phyloP scores from a whole-genome alignment of 257 asterid species.

The Euphrasia confusa region DNA sequence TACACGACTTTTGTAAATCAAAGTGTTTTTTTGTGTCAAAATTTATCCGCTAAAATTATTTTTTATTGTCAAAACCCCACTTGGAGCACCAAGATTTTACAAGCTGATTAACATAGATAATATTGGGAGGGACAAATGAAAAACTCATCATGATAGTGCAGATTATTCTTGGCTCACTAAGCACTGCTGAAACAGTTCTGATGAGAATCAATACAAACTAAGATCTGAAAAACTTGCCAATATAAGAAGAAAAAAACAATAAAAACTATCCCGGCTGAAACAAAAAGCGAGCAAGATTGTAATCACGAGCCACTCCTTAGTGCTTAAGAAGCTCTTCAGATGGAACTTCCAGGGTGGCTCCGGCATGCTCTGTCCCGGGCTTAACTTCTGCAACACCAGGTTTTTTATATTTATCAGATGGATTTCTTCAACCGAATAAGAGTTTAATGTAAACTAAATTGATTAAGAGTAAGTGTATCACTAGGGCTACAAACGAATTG shows the following conservation, averaged over 20 bases:
- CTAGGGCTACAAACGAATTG: no score
- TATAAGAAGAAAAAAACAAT: background rate
- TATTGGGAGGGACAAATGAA: no score
- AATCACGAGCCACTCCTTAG: slow-evolving; percentile 8
- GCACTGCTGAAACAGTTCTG: background rate
- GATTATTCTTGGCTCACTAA: background rate
- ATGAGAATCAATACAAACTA: background rate
- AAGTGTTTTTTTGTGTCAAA: no score
- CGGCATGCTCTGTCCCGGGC: slow-evolving; percentile 68
- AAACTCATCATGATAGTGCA: background rate
- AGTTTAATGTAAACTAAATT: background rate
- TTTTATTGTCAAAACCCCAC: no score
- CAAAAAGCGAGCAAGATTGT: background rate
- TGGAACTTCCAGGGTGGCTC: slow-evolving; percentile 84
- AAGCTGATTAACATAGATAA: background rate
- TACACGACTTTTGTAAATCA: background rate
- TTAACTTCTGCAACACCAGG: slow-evolving; percentile 56
- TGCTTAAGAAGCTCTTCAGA: slow-evolving; percentile 68
- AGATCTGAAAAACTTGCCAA: slow-evolving; percentile 2
- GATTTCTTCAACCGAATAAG: background rate
- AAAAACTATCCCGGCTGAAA: slow-evolving; percentile 3
- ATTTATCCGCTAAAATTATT: no score
- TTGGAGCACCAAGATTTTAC: background rate
- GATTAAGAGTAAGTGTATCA: background rate
- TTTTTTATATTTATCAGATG: background rate